These are phyloP conservation scores for Zopfia rhizophila DNA, from an alignment of 2,329 filamentous ascomycete species.

Conservation along the genomic window DNA sequence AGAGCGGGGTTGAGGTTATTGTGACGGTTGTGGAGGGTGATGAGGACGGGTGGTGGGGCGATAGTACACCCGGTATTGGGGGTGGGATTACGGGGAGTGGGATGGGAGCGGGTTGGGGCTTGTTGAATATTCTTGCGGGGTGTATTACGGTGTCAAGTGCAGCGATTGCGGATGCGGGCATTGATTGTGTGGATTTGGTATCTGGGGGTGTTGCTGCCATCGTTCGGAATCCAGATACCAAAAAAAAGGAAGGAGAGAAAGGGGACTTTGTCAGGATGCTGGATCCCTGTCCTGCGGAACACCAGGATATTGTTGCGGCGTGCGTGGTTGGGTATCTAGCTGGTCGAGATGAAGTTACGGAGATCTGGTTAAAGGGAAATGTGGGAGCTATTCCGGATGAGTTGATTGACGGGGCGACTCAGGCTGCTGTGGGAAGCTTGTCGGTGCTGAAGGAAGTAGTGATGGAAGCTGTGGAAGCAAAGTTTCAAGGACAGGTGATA, in stretches of 20 bases:
- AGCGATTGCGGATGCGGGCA: constrained; percentile 91
- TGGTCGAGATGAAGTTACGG: constrained; percentile 87
- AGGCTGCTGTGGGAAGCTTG: constrained; percentile 68
- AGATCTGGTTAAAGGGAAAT: constrained; percentile 91
- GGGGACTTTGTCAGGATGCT: constrained; percentile 67
- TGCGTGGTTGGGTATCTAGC: constrained; percentile 93
- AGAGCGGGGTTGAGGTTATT: constrained; percentile 95
- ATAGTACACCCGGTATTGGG: constrained; percentile 49
- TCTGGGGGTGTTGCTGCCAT: constrained; percentile 89
- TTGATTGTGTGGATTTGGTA: constrained; percentile 93
- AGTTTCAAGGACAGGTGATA: constrained; percentile 37
- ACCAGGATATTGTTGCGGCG: constrained; percentile 78
- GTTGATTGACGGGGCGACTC: constrained; percentile 71
- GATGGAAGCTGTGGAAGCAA: constrained; percentile 58
- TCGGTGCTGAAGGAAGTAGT: constrained; percentile 70
- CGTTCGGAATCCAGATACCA: constrained; percentile 57
- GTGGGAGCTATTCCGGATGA: constrained; percentile 59
- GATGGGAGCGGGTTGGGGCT: constrained; percentile 76
- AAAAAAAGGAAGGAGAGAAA: constrained; percentile 26
- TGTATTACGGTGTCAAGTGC: constrained; percentile 95
- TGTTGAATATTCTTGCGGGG: constrained; percentile 90
- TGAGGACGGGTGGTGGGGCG: constrained; percentile 76
- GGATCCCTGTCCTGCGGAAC: constrained; percentile 85
- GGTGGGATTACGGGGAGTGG: constrained; percentile 62
- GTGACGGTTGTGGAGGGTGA: constrained; percentile 94